Evolutionary conservation across 1,284 basidiomycete genomes (phyloP), one percentile per base, ranked within the genome.

Genomic region (Pseudozyma sp.): DNA sequence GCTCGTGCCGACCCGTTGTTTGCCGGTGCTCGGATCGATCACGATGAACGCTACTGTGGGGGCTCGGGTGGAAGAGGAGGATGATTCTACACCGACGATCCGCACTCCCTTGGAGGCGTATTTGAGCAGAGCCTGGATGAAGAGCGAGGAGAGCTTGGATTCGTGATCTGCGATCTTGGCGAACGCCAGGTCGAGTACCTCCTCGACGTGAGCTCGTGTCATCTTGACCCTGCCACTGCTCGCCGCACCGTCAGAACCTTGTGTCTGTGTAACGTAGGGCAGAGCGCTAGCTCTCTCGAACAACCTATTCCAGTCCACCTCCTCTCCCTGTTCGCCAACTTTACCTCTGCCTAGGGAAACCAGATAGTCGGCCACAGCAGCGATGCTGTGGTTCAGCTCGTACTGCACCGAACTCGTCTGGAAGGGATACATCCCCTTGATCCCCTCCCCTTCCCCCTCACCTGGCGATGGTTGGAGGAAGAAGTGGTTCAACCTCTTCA

Each of bases 31-130:
- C 4, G 50, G 53, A 17, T 76, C 77, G 3, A 87, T 85, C 9
- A 92, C 89, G 13, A 92, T 87, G 72, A 92, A 93, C 54, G 88
- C 89, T 42, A 93, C 85, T 0, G 91, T 93, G 2, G 92, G 91
- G 0, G 89, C 90, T 85, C 86, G 60, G 1, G 16, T 47, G 1
- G 82, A 75, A 0, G 56, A 34, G 16, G 13, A 61, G 62, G 4
- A 33, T 1, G 56, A 50, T 78, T 89, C 88, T 31, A 89, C 87
- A 1, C 92, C 92, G 1, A 93, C 89, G 31, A 93, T 85, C 24
- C 89, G 45, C 11, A 72, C 84, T 34, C 85, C 87, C 35, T 85
- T 82, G 56, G 87, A 86, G 53, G 86, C 80, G 29, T 83, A 79
- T 0, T 83, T 77, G 2, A 81, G 76, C 31, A 90, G 82, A 75